These are phyloP conservation scores for Aspergillus wentii DNA, from an alignment of 495 filamentous ascomycete species.

Conservation along the genomic window DNA sequence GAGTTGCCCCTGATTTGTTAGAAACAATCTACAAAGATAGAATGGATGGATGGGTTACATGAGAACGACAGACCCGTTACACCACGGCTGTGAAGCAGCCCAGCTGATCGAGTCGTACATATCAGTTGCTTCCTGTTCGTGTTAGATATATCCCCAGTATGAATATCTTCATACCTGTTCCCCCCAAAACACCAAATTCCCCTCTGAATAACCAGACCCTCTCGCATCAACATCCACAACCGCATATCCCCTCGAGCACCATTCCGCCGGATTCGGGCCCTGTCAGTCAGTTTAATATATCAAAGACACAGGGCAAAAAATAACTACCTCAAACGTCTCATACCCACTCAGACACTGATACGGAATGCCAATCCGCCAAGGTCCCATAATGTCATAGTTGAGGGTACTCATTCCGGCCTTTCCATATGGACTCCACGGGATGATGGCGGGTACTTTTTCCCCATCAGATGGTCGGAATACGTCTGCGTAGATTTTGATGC, in stretches of 20 bases:
- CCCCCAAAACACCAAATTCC: conserved; percentile 19
- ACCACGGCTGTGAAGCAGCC: conserved; percentile 12
- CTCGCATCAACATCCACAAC: conserved; percentile 35
- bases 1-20: conserved; percentile 13
- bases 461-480: conserved; percentile 19
- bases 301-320: too few relatives aligned
- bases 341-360: conserved; percentile 10
- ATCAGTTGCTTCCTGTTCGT: conserved; percentile 12
- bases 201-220: conserved; percentile 28
- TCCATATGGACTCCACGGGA: conserved; percentile 30
- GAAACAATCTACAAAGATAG: background rate
- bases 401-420: conserved; percentile 18
- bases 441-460: conserved; percentile 24
- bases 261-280: conserved; percentile 36
- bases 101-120: conserved; percentile 14
- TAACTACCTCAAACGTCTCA: conserved; percentile 40
- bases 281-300: too few relatives aligned
- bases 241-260: conserved; percentile 34
- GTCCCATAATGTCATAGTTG: conserved; percentile 10
- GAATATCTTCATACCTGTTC: conserved; percentile 2
- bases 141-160: background rate
- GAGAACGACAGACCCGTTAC: conserved; percentile 17
- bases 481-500: conserved; percentile 17
- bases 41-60: background rate
- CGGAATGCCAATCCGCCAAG: conserved; percentile 13